Evolutionary conservation across 2,329 filamentous ascomycete genomes (phyloP), one percentile per base, ranked within the genome.

Genomic region (Stagonosporopsis rhizophila): DNA sequence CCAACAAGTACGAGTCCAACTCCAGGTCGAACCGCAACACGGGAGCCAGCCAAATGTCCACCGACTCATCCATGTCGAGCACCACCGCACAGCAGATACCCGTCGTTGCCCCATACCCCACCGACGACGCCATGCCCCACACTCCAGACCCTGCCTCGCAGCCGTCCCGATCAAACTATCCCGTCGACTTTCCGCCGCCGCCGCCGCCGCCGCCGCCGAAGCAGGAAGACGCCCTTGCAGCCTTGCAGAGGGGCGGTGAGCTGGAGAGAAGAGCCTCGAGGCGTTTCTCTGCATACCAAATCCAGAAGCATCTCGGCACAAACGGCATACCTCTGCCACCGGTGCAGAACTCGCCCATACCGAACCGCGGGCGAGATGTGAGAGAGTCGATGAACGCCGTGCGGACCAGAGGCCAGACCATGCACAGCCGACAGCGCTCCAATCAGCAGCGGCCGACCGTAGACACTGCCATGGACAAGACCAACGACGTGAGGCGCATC

Each of bases 211-310:
- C 91, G 2, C 87, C 89, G 23, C 90, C 92, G 48, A 90, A 90
- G 67, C 88, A 92, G 67, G 90, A 95, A 67, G 96, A 96, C 79
- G 95, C 95, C 5, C 81, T 99, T 48, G 92, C 92, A 44, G 92
- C 93, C 46, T 78, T 99, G 63, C 95, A 98, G 77, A 87, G 92
- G 75, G 93, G 93, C 30, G 94, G 94, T 19, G 93, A 97, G 64
- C 80, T 99, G 45, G 95, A 99, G 77, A 86, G 95, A 71, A 85
- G 95, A 72, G 95, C 95, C 0, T 99, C 95, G 14, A 85, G 94
- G 65, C 84, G 95, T 69, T 99, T 98, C 73, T 98, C 95, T 2
- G 90, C 92, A 49, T 99, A 98, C 73, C 95, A 99, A 71, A 96
- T 99, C 65, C 91, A 92, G 41, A 98, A 97, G 72, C 92, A 96